These are phyloP conservation scores for Pisolithus marmoratus DNA, from an alignment of 768 basidiomycete species.

Conservation along the genomic window DNA sequence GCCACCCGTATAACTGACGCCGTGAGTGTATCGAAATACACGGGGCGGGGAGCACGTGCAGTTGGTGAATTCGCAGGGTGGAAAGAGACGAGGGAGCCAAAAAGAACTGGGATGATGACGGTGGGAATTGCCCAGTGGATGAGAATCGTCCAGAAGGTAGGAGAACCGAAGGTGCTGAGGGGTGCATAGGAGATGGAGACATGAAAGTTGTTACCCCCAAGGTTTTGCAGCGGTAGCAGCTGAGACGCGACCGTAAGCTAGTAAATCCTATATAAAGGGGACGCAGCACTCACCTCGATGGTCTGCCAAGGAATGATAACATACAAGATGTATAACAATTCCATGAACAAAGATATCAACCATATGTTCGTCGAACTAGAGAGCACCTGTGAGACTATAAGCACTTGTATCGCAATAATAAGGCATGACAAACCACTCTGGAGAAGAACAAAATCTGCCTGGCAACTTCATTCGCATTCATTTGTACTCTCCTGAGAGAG, in stretches of 20 bases:
- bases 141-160: constrained; percentile 48
- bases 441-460: constrained; percentile 15
- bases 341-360: constrained; percentile 46
- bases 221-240: constrained; percentile 12
- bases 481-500: constrained; percentile 17
- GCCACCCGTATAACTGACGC: constrained; percentile 62
- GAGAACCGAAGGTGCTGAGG: constrained; percentile 36
- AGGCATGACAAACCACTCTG: constrained; percentile 20
- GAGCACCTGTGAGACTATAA: constrained; percentile 37
- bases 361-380: constrained; percentile 65
- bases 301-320: constrained; percentile 49
- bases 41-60: constrained; percentile 15
- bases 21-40: constrained; percentile 54
- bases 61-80: constrained; percentile 33
- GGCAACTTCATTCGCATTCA: constrained; percentile 13
- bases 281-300: constrained; percentile 30
- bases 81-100: constrained; percentile 62
- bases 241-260: constrained; percentile 5
- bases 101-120: constrained; percentile 49
- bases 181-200: constrained; percentile 46
- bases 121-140: constrained; percentile 62
- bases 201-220: constrained; percentile 6
- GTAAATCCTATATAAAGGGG: not conserved
- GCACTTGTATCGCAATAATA: not conserved
- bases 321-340: constrained; percentile 49